A percentile compares a stretch with the other conserved stretches of the same genome.
phyloP scores from a whole-genome alignment of 306 rosid species.

The Trichosanthes truncata region DNA sequence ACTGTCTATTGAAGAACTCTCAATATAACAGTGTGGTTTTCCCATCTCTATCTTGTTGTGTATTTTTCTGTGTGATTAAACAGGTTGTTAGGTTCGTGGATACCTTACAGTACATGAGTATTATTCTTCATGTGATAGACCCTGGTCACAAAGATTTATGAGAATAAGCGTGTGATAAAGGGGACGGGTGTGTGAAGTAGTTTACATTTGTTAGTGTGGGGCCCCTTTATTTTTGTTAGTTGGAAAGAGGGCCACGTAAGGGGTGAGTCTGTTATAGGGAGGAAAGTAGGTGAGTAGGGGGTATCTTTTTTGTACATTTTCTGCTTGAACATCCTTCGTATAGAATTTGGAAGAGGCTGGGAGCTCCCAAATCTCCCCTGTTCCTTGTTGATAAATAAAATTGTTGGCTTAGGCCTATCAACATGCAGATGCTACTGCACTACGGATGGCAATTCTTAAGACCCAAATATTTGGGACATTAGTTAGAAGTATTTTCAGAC shows the following conservation, averaged over 20 bases:
- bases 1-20: too few species aligned
- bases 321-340: too few species aligned
- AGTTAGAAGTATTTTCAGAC: background rate
- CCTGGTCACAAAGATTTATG: background rate
- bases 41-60: too few species aligned
- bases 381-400: background rate
- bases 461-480: background rate
- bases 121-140: too few species aligned
- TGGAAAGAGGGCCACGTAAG: too few species aligned
- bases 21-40: too few species aligned
- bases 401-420: too few species aligned
- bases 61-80: too few species aligned
- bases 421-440: background rate
- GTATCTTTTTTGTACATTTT: too few species aligned
- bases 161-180: background rate
- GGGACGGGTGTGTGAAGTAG: background rate
- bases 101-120: too few species aligned
- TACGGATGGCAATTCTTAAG: background rate
- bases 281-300: background rate
- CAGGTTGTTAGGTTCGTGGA: too few species aligned
- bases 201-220: background rate
- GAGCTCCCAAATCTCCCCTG: background rate
- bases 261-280: too few species aligned
- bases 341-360: background rate
- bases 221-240: background rate